phyloP scores from a whole-genome alignment of 805 yeast species.

The Saccharomycopsis capsularis region DNA sequence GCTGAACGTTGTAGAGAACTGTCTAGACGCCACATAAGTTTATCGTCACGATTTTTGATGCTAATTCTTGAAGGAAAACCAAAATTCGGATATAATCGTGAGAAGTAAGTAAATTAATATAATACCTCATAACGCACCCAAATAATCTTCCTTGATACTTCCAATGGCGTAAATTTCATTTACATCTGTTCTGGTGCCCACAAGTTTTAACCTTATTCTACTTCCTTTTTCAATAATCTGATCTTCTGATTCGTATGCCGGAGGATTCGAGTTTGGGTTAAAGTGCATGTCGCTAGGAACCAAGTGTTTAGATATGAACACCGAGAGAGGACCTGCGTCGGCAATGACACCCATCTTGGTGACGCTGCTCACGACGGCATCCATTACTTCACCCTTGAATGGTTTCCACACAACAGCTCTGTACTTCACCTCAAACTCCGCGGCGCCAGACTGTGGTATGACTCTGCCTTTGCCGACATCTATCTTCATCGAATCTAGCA shows the following conservation, averaged over 20 bases:
- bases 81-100: too few species aligned
- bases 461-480: conserved; percentile 94
- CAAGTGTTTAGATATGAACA: conserved; percentile 89
- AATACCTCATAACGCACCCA: conserved; percentile 75
- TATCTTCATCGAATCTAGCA: conserved; percentile 85
- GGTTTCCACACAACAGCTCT: conserved; percentile 98
- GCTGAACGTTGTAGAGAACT: too few species aligned
- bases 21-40: too few species aligned
- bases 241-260: conserved; percentile 94
- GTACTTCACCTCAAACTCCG: conserved; percentile 93
- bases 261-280: conserved; percentile 94
- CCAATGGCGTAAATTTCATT: conserved; percentile 97
- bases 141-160: conserved; percentile 92
- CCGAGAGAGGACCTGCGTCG: conserved; percentile 94
- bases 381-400: conserved; percentile 97
- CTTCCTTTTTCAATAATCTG: conserved; percentile 93
- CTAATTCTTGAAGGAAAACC: too few species aligned
- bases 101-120: too few species aligned
- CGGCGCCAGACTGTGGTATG: conserved; percentile 86
- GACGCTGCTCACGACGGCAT: conserved; percentile 90
- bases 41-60: too few species aligned
- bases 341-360: conserved; percentile 95
- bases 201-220: conserved; percentile 87
- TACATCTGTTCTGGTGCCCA: conserved; percentile 96
- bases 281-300: conserved; percentile 91